phyloP scores from a whole-genome alignment of 352 stramenopile species.

The Phytophthora aleatoria region DNA sequence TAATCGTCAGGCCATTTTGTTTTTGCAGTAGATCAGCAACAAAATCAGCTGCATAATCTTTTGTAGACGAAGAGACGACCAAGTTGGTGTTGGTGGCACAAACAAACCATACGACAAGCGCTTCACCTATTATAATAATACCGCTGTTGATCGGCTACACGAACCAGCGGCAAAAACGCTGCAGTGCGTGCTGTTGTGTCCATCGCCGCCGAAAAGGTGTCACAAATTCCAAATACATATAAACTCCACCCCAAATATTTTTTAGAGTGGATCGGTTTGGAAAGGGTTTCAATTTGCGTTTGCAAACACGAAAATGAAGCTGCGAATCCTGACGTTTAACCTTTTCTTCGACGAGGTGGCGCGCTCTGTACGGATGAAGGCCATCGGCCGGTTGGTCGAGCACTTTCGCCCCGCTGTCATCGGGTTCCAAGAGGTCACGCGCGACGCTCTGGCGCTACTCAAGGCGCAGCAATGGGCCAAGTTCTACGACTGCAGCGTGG shows the following conservation, averaged over 20 bases:
- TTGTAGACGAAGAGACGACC: too few species aligned
- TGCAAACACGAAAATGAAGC: slow-evolving; percentile 37
- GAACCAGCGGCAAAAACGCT: too few species aligned
- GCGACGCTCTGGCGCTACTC: slow-evolving; percentile 61
- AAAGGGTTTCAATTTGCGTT: neutral
- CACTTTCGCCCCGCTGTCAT: slow-evolving; percentile 61
- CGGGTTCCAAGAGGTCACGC: slow-evolving; percentile 82
- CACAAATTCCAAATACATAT: neutral
- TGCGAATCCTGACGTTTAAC: slow-evolving; percentile 79
- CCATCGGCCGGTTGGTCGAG: slow-evolving; percentile 59
- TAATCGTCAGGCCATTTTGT: too few species aligned
- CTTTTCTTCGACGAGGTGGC: slow-evolving; percentile 74
- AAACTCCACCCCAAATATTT: neutral
- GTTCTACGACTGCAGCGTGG: slow-evolving; percentile 83
- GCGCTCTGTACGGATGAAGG: slow-evolving; percentile 63
- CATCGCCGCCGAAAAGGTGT: neutral
- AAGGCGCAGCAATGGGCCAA: slow-evolving; percentile 55
- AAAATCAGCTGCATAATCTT: too few species aligned
- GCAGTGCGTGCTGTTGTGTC: too few species aligned
- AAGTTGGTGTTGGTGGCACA: too few species aligned
- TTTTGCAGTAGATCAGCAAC: too few species aligned
- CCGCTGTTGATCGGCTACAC: too few species aligned
- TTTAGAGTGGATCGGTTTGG: neutral
- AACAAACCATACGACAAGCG: too few species aligned
- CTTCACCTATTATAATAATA: too few species aligned